A percentile compares a stretch with the other conserved stretches of the same genome.
Conservation (phyloP, 78 protist species). For the Dictyostelium firmibasis region DNA sequence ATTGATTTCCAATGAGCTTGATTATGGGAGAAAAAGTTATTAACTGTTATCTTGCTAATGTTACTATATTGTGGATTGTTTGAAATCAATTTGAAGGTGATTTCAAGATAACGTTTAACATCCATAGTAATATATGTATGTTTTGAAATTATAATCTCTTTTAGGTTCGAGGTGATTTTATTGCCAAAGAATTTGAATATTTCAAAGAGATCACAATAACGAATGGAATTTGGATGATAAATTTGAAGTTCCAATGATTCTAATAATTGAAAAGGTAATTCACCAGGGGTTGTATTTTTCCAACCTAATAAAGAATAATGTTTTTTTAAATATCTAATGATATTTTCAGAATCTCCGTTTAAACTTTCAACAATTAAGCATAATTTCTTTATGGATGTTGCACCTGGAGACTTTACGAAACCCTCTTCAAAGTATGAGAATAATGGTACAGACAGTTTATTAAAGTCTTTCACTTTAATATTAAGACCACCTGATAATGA, state of each 20-base stretch:
- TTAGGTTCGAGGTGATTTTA: not conserved
- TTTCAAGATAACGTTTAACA: not conserved
- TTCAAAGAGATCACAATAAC: too few relatives aligned
- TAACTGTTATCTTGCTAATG: not conserved
- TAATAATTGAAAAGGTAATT: not conserved
- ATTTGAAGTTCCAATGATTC: not conserved
- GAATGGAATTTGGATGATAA: too few relatives aligned
- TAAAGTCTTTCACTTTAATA: too few relatives aligned
- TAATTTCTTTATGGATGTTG: not conserved
- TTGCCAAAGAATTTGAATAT: not conserved
- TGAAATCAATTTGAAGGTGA: not conserved
- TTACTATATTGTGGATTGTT: not conserved
- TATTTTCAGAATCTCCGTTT: too few relatives aligned
- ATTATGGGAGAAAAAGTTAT: not conserved
- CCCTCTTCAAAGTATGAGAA: not conserved
- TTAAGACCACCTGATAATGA: not conserved
- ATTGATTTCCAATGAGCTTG: not conserved
- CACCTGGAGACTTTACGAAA: not conserved
- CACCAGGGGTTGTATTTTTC: not conserved
- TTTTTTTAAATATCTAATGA: too few relatives aligned
- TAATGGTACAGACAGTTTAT: not conserved
- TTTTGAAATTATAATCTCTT: not conserved
- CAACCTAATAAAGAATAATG: not conserved
- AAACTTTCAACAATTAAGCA: too few relatives aligned
- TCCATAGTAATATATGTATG: not conserved